Evolutionary conservation across 805 yeast species (phyloP), one percentile per base, ranked within the genome.

Genomic region (Candida awuae): DNA sequence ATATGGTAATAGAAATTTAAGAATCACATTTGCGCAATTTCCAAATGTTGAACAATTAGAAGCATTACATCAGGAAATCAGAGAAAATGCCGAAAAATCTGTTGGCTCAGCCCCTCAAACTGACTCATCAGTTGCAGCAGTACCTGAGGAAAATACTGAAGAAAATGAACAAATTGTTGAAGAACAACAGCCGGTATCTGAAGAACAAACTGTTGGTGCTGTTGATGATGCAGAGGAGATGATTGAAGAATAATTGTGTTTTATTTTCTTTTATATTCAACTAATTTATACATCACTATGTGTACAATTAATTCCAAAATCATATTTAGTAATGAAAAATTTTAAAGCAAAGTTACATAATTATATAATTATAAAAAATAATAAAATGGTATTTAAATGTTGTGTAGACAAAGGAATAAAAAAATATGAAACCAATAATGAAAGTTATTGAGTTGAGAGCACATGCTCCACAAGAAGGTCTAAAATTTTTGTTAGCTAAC

Each of bases 1-100:
- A 43, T 90, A 88, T 54, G 97, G 97, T 51, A 84, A 80, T 30
- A 77, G 94, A 52, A 75, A 73, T 45, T 65, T 88, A 48, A 66
- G 61, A 19, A 72, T 90, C 28, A 65, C 87, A 1, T 88, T 70
- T 59, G 96, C 88, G 14, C 63, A 65, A 41, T 41, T 29, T 21
- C 49, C 49, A 14, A 8, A 38, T 15, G 31, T 35, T 8, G 49
- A 41, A 20, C 37, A 43, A 32, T 28, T 43, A 23, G 40, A 38
- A 16, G 34, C 32, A 1, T 29, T 45, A 5, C 41, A 35, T 18
- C 20, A 35, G 20, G 49, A 45, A 36, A 64, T 55, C 42, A 41
- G 38, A 14, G 34, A n/a, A n/a, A 36, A 21, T 25, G 10, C 29
- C 10, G 20, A 36, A 4, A 13, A 25, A 10, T 5, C 15, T 18